Percentiles rank a stretch among this genome's conserved stretches.
Conservation (phyloP, 2,329 filamentous ascomycete species). For the Purpureocillium takamizusanense region DNA sequence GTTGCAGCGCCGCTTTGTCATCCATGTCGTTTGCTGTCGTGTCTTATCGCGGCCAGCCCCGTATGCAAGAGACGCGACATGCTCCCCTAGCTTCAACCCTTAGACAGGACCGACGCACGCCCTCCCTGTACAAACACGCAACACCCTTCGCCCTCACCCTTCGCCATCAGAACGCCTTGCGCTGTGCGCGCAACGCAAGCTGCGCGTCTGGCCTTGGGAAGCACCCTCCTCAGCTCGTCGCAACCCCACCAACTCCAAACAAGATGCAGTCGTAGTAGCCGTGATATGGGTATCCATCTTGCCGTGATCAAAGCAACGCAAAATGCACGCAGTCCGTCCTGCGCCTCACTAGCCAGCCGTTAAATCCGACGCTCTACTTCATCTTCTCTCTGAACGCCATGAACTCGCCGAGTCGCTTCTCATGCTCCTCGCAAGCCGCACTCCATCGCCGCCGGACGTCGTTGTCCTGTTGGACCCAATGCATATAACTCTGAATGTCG, state of each 20-base stretch:
- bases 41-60: too few species aligned
- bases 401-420: conserved; percentile 49
- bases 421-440: conserved; percentile 50
- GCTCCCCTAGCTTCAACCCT: too few species aligned
- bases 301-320: not conserved
- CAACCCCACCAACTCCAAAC: conserved; percentile 1
- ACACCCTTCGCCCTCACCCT: too few species aligned
- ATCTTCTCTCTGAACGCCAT: conserved; percentile 37
- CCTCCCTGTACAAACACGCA: too few species aligned
- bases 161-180: too few species aligned
- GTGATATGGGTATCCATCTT: conserved; percentile 6
- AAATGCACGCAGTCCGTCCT: conserved; percentile 1
- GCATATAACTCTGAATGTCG: conserved; percentile 49
- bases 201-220: too few species aligned
- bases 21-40: too few species aligned
- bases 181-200: too few species aligned
- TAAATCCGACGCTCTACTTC: conserved; percentile 18
- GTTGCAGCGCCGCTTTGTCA: too few species aligned
- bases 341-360: not conserved
- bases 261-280: conserved; percentile 1
- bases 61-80: too few species aligned
- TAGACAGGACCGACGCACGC: too few species aligned
- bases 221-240: not conserved
- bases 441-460: conserved; percentile 53
- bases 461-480: conserved; percentile 55